Evolutionary conservation across 1,284 basidiomycete species (phyloP).

Genomic region (Fomitopsis pinicola): DNA sequence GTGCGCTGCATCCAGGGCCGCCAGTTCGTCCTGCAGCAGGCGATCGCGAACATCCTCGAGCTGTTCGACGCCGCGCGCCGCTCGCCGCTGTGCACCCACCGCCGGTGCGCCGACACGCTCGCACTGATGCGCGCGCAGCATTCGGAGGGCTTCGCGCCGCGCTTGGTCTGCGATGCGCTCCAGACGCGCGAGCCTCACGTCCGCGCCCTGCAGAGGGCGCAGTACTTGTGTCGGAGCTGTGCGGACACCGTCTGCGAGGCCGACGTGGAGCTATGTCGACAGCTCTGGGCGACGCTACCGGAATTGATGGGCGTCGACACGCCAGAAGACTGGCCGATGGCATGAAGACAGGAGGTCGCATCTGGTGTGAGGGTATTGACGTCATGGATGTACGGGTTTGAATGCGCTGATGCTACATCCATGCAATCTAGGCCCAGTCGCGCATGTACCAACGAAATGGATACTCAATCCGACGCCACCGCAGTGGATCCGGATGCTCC

Average conservation of each 20-base stretch:
- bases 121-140: too few species aligned
- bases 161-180: too few species aligned
- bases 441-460: too few species aligned
- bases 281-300: not conserved
- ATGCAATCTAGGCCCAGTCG: too few species aligned
- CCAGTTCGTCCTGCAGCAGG: not conserved
- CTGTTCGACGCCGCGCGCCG: not conserved
- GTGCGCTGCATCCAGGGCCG: not conserved
- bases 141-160: too few species aligned
- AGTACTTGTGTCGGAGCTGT: not conserved
- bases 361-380: too few species aligned
- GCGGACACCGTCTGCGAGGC: not conserved
- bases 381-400: too few species aligned
- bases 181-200: too few species aligned
- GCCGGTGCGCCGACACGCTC: too few species aligned
- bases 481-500: too few species aligned
- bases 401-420: too few species aligned
- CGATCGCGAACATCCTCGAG: not conserved
- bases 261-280: not conserved
- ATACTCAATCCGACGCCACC: too few species aligned
- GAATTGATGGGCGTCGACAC: not conserved
- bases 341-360: constrained; percentile 30
- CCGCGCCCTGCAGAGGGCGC: not conserved
- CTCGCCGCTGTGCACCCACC: not conserved
- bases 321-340: not conserved